These are phyloP conservation scores for Elasticomyces elasticus DNA, from an alignment of 495 filamentous ascomycete species.

Conservation along the genomic window DNA sequence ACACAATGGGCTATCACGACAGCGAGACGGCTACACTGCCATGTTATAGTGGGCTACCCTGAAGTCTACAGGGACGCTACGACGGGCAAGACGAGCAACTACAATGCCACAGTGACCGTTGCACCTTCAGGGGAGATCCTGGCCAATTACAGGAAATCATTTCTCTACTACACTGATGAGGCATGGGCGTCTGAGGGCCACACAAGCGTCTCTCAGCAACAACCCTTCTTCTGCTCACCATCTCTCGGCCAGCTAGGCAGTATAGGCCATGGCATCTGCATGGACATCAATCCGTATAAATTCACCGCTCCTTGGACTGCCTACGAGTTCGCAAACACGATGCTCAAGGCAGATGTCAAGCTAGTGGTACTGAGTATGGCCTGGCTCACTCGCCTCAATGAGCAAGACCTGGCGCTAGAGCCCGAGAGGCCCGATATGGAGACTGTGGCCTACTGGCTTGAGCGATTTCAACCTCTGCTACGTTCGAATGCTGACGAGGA, in stretches of 20 bases:
- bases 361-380: constrained; percentile 81
- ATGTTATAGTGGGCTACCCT: constrained; percentile 84
- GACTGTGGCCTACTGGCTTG: constrained; percentile 85
- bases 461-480: constrained; percentile 65
- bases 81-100: constrained; percentile 37
- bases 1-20: constrained; percentile 69
- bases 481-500: constrained; percentile 40
- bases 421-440: constrained; percentile 58
- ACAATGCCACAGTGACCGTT: constrained; percentile 81
- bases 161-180: constrained; percentile 86
- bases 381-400: constrained; percentile 57
- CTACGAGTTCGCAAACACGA: constrained; percentile 78
- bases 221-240: constrained; percentile 3
- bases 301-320: constrained; percentile 66
- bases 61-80: constrained; percentile 38
- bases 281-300: constrained; percentile 72
- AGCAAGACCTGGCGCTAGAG: constrained; percentile 36
- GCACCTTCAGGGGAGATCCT: constrained; percentile 59
- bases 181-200: constrained; percentile 77
- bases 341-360: constrained; percentile 54
- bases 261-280: constrained; percentile 81
- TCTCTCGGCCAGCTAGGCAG: constrained; percentile 30
- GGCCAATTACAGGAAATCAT: constrained; percentile 78
- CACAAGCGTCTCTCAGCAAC: constrained; percentile 15
- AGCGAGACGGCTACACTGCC: constrained; percentile 62